Percentiles rank a stretch among this genome's conserved stretches.
These are phyloP conservation scores for Astrocystis sublimbata DNA, from an alignment of 495 filamentous ascomycete genomes.

Conservation along the genomic window DNA sequence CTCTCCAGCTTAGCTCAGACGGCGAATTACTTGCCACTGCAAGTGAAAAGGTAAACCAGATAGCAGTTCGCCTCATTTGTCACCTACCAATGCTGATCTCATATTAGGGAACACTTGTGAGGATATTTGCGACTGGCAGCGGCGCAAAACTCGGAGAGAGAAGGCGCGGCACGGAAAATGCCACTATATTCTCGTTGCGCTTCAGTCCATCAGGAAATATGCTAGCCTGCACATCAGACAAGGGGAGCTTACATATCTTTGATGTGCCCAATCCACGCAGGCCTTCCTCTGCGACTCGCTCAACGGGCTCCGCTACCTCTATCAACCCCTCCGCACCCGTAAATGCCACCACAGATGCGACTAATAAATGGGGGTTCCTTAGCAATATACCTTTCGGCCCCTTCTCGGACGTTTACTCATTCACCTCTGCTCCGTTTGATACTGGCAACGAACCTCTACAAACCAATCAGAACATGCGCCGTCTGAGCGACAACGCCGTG, in stretches of 20 bases:
- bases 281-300: slow-evolving; percentile 8
- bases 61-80: not conserved
- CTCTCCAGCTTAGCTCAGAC: slow-evolving; percentile 77
- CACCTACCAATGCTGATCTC: not conserved
- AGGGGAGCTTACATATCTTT: slow-evolving; percentile 92
- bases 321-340: slow-evolving; percentile 2
- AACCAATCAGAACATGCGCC: slow-evolving; percentile 33
- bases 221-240: slow-evolving; percentile 95
- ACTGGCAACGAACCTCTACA: slow-evolving; percentile 67
- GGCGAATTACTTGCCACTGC: slow-evolving; percentile 86
- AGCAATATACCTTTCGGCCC: slow-evolving; percentile 78
- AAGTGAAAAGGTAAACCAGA: slow-evolving; percentile 69
- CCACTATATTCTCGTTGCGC: slow-evolving; percentile 80
- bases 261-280: slow-evolving; percentile 56
- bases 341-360: slow-evolving; percentile 48
- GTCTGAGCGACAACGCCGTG: slow-evolving; percentile 35
- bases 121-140: slow-evolving; percentile 75
- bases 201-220: slow-evolving; percentile 78
- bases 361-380: slow-evolving; percentile 78
- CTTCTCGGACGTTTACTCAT: slow-evolving; percentile 85
- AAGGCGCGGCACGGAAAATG: slow-evolving; percentile 84
- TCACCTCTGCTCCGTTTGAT: slow-evolving; percentile 72
- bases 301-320: slow-evolving; percentile 5
- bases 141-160: slow-evolving; percentile 80
- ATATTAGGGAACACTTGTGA: slow-evolving; percentile 79